Conservation (phyloP, 225 moss, liverwort and hornwort genomes). For the Physcomitrium patens region DNA sequence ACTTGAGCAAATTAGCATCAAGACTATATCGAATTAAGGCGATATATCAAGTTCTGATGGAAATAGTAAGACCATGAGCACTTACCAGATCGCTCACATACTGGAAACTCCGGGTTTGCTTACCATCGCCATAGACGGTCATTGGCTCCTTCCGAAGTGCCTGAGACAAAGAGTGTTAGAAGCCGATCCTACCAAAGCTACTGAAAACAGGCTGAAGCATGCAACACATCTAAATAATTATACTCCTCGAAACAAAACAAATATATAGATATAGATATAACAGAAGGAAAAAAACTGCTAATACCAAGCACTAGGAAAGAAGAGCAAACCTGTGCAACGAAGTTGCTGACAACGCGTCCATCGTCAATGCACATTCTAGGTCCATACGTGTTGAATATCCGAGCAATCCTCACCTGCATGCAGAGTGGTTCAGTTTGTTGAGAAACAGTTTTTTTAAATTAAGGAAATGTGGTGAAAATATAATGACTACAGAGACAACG, state of each 20-base stretch:
- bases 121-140: constrained; percentile 43
- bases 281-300: neutral
- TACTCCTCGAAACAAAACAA: too few relatives aligned
- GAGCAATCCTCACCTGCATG: constrained; percentile 40
- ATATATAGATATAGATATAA: too few relatives aligned
- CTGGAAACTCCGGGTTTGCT: constrained; percentile 44
- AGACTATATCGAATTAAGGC: neutral
- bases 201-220: neutral
- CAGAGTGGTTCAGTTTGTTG: neutral
- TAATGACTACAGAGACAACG: neutral
- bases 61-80: neutral
- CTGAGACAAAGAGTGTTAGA: constrained; percentile 14
- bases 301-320: constrained; percentile 2
- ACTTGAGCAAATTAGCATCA: neutral
- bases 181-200: neutral
- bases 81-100: constrained; percentile 41
- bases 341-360: constrained; percentile 44
- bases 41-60: neutral
- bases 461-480: too few relatives aligned
- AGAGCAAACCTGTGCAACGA: constrained; percentile 42
- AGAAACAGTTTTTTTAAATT: neutral
- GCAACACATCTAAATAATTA: too few relatives aligned
- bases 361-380: constrained; percentile 49
- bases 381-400: constrained; percentile 45
- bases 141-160: constrained; percentile 46